Conservation (phyloP, 345 rosid species). For the Aethionema arabicum region DNA sequence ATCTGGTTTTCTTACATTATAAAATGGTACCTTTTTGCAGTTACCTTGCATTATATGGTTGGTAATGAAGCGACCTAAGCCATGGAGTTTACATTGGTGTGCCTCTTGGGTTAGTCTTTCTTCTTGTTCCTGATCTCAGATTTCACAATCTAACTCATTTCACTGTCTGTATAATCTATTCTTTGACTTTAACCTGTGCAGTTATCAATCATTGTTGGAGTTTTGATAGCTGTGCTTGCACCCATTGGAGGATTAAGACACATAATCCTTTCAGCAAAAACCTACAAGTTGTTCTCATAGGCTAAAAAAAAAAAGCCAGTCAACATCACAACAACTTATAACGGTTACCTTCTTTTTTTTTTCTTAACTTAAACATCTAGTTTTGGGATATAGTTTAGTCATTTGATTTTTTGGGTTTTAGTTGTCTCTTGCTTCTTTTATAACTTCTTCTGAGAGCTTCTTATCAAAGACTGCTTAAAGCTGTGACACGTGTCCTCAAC, state of each 20-base stretch:
- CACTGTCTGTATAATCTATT: not conserved
- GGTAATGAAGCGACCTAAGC: slow-evolving; percentile 38
- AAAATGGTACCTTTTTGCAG: slow-evolving; percentile 32
- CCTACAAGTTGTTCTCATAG: slow-evolving; percentile 40
- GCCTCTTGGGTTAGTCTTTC: slow-evolving; percentile 37
- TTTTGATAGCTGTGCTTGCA: slow-evolving; percentile 35
- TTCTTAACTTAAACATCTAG: slow-evolving; percentile 26
- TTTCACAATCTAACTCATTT: not conserved
- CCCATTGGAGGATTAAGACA: slow-evolving; percentile 43
- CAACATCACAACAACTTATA: slow-evolving; percentile 14
- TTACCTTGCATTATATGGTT: slow-evolving; percentile 62
- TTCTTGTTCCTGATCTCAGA: slow-evolving; percentile 9
- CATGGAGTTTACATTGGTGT: slow-evolving; percentile 35
- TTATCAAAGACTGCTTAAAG: slow-evolving; percentile 37
- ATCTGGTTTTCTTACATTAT: not conserved
- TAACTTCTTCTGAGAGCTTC: not conserved
- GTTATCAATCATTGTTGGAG: slow-evolving; percentile 27
- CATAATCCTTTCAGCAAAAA: slow-evolving; percentile 38
- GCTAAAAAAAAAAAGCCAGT: not conserved
- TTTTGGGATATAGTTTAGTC: slow-evolving; percentile 27
- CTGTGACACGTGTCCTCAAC: slow-evolving; percentile 55
- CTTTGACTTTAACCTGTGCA: not conserved
- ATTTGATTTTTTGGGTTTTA: slow-evolving; percentile 17
- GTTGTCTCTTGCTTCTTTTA: not conserved
- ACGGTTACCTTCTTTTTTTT: not conserved